Base-by-base conservation (phyloP, 805 yeast genomes). In the Starmerella cellae region DNA sequence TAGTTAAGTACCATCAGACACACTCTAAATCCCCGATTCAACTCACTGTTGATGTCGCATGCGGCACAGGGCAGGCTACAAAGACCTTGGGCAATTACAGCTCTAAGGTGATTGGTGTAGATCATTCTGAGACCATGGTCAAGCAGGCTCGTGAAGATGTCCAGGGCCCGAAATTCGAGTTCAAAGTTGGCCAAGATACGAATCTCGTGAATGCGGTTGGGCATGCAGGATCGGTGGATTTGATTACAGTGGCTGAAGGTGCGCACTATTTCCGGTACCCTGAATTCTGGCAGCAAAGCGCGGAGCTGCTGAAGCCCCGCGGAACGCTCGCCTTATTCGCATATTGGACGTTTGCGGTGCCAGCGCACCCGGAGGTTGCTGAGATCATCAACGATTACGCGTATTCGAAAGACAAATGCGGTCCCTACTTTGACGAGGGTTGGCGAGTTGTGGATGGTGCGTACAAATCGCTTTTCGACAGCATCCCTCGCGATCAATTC, bases 401-500 rank as follows among this genome's bases (percentile, higher is more conserved):
- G 11, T 76, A 75, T 50, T 67, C 60, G 8, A 73, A 71, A 36
- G 56, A 57, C 26, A 33, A 49, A 26, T 48, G 62, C 42, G 67
- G 82, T 0, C 75, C 77, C 1, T 74, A 74, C 56, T 87, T 95
- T 96, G 81, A 82, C 53, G 91, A 94, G 0, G 96, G 95, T 0
- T 65, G 94, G 38, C 39, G 55, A 5, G 61, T 70, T 14, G 58
- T 87, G 28, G 62, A 77, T 38, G 48, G 62, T 6, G 55, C 67
- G 44, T 66, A 71, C 46, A 53, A 49, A 13, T 70, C 63, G 11
- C 65, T 76, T 3, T n/a, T 20, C 8, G 37, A 48, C 13, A 56
- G 63, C 28, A 52, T 71, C 3, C 76, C 79, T 2, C 22, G 41
- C 0, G 63, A 59, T 2, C 44, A 54, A 13, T 81, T 68, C 56